phyloP scores from a whole-genome alignment of 768 basidiomycete genomes.

The Tremella yokohamensis region DNA sequence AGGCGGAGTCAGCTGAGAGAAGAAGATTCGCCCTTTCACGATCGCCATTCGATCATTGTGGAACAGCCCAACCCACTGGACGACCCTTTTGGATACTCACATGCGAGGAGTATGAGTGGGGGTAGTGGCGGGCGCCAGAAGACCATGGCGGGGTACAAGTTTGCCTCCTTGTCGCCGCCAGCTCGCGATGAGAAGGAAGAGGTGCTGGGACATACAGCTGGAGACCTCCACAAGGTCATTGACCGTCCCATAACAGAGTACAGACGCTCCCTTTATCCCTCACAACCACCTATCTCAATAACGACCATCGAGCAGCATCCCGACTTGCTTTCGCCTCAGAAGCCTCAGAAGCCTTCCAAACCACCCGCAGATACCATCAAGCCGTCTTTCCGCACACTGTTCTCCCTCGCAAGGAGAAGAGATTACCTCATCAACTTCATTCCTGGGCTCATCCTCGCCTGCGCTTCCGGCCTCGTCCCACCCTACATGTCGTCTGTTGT shows the following conservation, averaged over 20 bases:
- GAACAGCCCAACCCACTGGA: not conserved
- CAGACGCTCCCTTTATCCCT: constrained; percentile 35
- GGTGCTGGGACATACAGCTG: constrained; percentile 16
- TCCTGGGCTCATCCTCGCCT: constrained; percentile 64
- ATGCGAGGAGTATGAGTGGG: constrained; percentile 14
- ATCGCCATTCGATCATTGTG: constrained; percentile 33
- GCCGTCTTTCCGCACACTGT: constrained; percentile 65
- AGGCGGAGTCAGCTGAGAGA: not conserved
- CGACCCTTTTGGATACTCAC: constrained; percentile 7
- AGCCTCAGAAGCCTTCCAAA: not conserved
- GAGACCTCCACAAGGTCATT: constrained; percentile 11
- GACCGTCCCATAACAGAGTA: constrained; percentile 23
- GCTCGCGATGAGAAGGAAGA: constrained; percentile 19
- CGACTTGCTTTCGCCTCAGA: constrained; percentile 14
- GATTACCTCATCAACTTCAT: constrained; percentile 61
- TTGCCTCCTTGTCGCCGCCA: constrained; percentile 21
- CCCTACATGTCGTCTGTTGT: constrained; percentile 83
- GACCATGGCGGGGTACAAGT: constrained; percentile 36
- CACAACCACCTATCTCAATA: constrained; percentile 17
- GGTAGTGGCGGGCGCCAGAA: constrained; percentile 14
- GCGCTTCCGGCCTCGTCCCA: constrained; percentile 66
- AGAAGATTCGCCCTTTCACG: constrained; percentile 39
- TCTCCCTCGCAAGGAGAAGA: constrained; percentile 61
- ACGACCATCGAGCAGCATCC: constrained; percentile 33
- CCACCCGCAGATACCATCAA: constrained; percentile 15